Evolutionary conservation across 805 yeast species (phyloP).

Genomic region (Candida sakaeoensis): DNA sequence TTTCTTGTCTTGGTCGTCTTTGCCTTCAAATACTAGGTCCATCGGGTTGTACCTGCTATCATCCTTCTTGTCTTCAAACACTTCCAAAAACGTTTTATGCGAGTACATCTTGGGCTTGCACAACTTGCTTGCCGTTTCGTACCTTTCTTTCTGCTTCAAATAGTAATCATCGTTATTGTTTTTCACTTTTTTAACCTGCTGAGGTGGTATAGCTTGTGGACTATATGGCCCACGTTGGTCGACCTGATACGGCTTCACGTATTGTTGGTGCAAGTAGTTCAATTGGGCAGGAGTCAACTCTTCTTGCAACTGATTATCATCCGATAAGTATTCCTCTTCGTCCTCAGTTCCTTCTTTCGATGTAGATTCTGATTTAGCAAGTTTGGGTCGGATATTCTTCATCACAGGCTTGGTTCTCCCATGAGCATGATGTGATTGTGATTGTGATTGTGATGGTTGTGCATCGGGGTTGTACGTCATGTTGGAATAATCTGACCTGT

Average conservation of each 20-base stretch:
- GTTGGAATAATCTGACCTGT: background rate
- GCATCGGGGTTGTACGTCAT: background rate
- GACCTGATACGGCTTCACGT: constrained; percentile 10
- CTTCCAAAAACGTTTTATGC: constrained; percentile 37
- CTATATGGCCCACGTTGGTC: constrained; percentile 5
- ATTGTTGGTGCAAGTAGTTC: constrained; percentile 17
- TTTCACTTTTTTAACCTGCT: background rate
- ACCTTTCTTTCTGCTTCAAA: constrained; percentile 32
- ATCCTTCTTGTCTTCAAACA: constrained; percentile 29
- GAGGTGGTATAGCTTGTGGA: constrained; percentile 1
- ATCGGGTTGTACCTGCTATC: constrained; percentile 34
- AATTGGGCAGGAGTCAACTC: constrained; percentile 40
- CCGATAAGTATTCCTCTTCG: constrained; percentile 8
- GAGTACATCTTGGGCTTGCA: constrained; percentile 35
- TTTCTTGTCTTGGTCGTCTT: constrained; percentile 19
- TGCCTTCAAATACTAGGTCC: constrained; percentile 35
- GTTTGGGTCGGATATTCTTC: constrained; percentile 5
- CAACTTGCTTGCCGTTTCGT: constrained; percentile 26
- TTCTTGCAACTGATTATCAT: constrained; percentile 27
- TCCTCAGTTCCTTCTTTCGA: too few relatives aligned
- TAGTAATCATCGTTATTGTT: constrained; percentile 26
- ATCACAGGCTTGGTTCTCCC: constrained; percentile 1
- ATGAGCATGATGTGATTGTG: background rate
- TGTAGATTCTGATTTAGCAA: constrained; percentile 3
- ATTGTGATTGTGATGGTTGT: background rate